These are phyloP conservation scores for Leccinum truebloodii DNA, from an alignment of 768 basidiomycete genomes.

Conservation along the genomic window DNA sequence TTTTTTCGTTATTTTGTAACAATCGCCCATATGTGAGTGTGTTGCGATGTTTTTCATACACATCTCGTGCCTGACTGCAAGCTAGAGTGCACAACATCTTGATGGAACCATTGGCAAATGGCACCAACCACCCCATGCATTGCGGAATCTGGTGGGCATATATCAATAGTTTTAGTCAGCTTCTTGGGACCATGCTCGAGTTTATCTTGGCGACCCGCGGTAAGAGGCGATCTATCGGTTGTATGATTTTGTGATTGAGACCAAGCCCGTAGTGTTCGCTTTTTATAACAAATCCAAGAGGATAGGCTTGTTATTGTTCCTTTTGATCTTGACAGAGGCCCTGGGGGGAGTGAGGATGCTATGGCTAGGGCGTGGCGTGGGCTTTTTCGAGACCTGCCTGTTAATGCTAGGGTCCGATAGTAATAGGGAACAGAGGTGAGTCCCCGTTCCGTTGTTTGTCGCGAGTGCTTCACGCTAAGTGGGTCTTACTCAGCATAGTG, in stretches of 20 bases:
- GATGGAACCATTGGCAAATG: constrained; percentile 8
- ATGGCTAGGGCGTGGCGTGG: neutral
- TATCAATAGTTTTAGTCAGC: constrained; percentile 3
- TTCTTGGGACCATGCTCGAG: constrained; percentile 15
- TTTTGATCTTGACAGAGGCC: constrained; percentile 5
- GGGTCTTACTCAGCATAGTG: neutral
- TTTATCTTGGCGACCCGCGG: constrained; percentile 19
- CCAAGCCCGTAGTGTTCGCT: constrained; percentile 15
- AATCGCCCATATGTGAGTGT: constrained; percentile 19
- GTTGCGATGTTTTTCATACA: neutral
- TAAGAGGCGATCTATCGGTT: neutral
- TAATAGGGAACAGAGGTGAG: neutral
- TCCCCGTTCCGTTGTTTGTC: neutral
- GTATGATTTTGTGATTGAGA: neutral
- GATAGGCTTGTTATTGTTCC: constrained; percentile 8
- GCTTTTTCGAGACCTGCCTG: neutral
- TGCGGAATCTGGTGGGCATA: constrained; percentile 19
- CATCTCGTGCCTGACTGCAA: neutral
- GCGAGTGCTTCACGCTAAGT: neutral
- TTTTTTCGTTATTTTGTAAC: constrained; percentile 14
- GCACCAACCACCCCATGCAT: constrained; percentile 8
- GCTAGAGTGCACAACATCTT: constrained; percentile 18
- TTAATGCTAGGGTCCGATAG: neutral
- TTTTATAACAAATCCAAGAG: constrained; percentile 20
- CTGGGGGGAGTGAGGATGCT: neutral